Evolutionary conservation across 164 flowering plant genomes (phyloP), one percentile per base, ranked within the genome.

Genomic region (Vitis labrusca): DNA sequence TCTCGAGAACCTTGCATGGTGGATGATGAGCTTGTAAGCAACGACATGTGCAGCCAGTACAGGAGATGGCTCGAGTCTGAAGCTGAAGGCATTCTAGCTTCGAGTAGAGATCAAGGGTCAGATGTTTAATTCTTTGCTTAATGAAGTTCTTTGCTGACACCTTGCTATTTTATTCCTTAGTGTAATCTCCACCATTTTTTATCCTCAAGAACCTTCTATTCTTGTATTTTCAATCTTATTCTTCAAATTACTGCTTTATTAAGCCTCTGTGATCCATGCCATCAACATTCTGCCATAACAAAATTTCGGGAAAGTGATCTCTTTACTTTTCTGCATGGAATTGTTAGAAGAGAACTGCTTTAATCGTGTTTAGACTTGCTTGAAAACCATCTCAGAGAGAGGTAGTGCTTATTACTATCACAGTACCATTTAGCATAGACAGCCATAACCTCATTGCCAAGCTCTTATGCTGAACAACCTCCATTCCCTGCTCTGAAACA

Each of bases 1-100:
- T 37, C 44, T 37, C 44, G 44, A 37, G 44, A 37, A 49, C 48
- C 56, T 23, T 55, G 54, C 16, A 63, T 44, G 49, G 5, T 17
- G 47, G 44, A 37, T 15, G 51, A 62, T 62, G 50, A 92, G 71
- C 89, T 96, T 57, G 90, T 96, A 2, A 90, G 91, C 67, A 87
- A 82, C 79, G 99, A 96, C 72, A 90, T 93, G 99, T 90, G 95
- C 77, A 79, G 77, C 68, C 78, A 71, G 7, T 55, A 77, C 72
- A 95, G 97, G 10, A 89, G 65, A 78, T 93, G 98, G 98, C 78
- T 81, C 53, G 86, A 89, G 44, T 92, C 84, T 73, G 93, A 87
- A 65, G 70, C 63, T 30, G 97, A 93, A 74, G 85, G 44, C 66
- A 61, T 87, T 80, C 67, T 84, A 68, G 53, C 59, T 86, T 1